phyloP scores from a whole-genome alignment of 2,329 filamentous ascomycete genomes.

The Talaromyces rugulosus region DNA sequence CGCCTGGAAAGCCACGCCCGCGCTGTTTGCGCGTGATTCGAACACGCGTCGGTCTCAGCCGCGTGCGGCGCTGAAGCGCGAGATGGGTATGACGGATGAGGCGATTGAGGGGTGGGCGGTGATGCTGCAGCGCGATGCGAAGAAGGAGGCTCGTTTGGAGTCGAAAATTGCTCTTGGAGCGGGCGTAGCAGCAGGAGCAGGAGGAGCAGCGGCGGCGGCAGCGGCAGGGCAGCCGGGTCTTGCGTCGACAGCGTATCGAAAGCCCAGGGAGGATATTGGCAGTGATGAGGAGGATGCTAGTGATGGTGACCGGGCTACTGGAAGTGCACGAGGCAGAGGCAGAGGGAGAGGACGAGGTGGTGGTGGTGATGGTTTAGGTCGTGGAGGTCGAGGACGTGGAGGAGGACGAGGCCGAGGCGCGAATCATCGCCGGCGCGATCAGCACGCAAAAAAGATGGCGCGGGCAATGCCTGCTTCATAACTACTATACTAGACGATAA shows the following conservation, averaged over 20 bases:
- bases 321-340: conserved; percentile 31
- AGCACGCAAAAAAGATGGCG: conserved; percentile 59
- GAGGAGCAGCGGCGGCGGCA: conserved; percentile 9
- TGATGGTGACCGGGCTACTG: conserved; percentile 22
- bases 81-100: conserved; percentile 89
- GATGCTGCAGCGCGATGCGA: conserved; percentile 73
- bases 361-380: conserved; percentile 38
- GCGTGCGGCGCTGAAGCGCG: conserved; percentile 62
- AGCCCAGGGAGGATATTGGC: conserved; percentile 40
- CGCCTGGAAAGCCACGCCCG: conserved; percentile 62
- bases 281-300: conserved; percentile 24
- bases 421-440: conserved; percentile 81
- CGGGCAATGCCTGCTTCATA: not conserved
- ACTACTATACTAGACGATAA: not conserved
- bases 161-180: conserved; percentile 62
- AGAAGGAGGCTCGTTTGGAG: conserved; percentile 66
- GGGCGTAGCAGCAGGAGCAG: conserved; percentile 38
- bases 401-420: conserved; percentile 57
- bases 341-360: conserved; percentile 45
- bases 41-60: conserved; percentile 62
- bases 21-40: conserved; percentile 67
- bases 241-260: conserved; percentile 61
- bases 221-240: conserved; percentile 58
- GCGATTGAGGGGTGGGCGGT: conserved; percentile 90
- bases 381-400: conserved; percentile 40